Base-by-base conservation (phyloP, 441 rosid genomes). In the Erysimum cheiri region DNA sequence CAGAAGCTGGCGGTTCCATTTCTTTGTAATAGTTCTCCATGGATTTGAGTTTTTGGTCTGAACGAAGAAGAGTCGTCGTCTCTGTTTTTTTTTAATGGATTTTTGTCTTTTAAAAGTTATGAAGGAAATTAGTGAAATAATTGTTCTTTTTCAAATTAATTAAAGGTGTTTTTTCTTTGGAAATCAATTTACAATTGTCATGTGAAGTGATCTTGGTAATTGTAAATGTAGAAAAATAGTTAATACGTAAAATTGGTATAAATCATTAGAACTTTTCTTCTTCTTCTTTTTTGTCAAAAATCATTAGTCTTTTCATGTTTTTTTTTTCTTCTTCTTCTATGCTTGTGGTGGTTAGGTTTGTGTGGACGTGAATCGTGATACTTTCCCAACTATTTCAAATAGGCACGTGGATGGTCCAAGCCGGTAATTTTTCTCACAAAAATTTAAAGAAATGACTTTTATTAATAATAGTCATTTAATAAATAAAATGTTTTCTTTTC, bases 301-400 rank as follows among this genome's bases (percentile, higher is more conserved):
- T 41, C 35, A 35, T 17, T 9, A 55, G 71, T 37, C 44, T 55
- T 57, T 47, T 39, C 44, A 39, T 39, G 3, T 28, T 5, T 5
- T 1, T 10, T 15, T 35, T 4, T 28, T 4, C 1, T 19, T 19
- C 22, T 19, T 22, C 24, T 24, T 10, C 47, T 50, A 19, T 29
- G 59, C 31, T 60, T 43, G 39, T 19, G 3, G 14, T 67, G 17
- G 50, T 60, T 54, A 47, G 78, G 74, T 55, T 62, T 69, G 66
- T 63, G 74, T 68, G 74, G 78, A 55, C n/a, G n/a, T n/a, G n/a
- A n/a, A n/a, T n/a, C 57, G 60, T 69, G 66, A 69, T 55, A 47
- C 19, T 61, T 52, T 69, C 70, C 53, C 70, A 55, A 48, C 48
- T 22, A 35, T 61, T 53, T 39, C 8, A 6, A 8, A 4, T 63